These are phyloP conservation scores for Neurospora terricola DNA, from an alignment of 495 filamentous ascomycete species.

Conservation along the genomic window DNA sequence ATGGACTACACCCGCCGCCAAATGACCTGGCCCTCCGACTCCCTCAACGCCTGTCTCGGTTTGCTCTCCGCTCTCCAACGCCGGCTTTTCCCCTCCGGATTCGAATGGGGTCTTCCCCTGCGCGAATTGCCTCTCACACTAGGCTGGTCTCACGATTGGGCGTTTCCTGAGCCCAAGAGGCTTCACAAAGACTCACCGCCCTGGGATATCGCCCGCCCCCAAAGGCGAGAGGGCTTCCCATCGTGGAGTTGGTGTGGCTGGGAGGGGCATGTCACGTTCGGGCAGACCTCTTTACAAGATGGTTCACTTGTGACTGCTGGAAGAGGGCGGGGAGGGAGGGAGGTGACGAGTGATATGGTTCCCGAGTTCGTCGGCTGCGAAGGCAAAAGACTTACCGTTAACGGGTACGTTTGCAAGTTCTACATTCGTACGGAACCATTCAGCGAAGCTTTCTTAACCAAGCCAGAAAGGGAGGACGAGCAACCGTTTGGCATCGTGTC, in stretches of 20 bases:
- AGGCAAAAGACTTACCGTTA: background rate
- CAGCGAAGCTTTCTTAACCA: background rate
- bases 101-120: constrained; percentile 14
- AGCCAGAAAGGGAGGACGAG: background rate
- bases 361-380: background rate
- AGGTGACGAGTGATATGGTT: constrained; percentile 2
- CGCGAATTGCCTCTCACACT: background rate
- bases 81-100: constrained; percentile 1
- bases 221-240: constrained; percentile 3
- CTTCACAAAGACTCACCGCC: background rate
- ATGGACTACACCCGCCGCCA: constrained; percentile 7
- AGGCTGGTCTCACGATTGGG: constrained; percentile 6
- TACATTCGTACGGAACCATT: constrained; percentile 10
- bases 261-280: background rate
- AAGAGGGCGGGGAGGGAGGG: background rate
- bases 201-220: background rate
- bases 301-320: background rate
- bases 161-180: background rate
- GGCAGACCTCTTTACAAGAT: background rate
- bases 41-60: constrained; percentile 9
- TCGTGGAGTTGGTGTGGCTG: constrained; percentile 13
- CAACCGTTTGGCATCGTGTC: constrained; percentile 1
- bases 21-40: constrained; percentile 10
- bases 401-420: constrained; percentile 3
- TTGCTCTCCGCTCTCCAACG: constrained; percentile 3